Base-by-base conservation (phyloP, 1,284 basidiomycete species). In the Ceratobasidium sp. region DNA sequence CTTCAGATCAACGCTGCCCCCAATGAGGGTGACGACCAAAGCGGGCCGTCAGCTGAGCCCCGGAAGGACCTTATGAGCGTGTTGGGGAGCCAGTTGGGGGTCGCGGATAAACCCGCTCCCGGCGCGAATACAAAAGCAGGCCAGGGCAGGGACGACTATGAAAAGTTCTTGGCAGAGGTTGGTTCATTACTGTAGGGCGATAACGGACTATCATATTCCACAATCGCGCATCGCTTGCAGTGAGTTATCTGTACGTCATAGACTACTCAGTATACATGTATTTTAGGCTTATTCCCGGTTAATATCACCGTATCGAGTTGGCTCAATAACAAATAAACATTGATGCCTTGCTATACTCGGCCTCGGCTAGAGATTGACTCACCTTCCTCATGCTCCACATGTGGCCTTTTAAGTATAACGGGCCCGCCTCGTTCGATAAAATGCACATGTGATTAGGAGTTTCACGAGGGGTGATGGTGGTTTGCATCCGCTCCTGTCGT, bases 131-230 rank as follows among this genome's bases (percentile, higher is more conserved):
- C 16, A 9, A 68, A 72, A 2, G 49, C 58, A 30, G 69, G 74
- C 68, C 83, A 82, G 73, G 79, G 79, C 71, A 85, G 83, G 75
- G 86, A 87, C 71, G 89, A 90, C 74, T 91, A 91, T 74, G 85
- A 84, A 58, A 88, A 86, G 73, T 91, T 90, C 77, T 77, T 89
- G 46, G 87, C 87, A 69, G 89, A 88, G 73, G 85, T 91, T 83
- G 82, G 82, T 29, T 88, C 88, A 75, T 81, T 90, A 42, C 57
- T 71, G 41, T 70, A 57, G 47, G 41, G 16, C 16, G 42, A n/a
- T 4, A 14, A 5, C 42, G 42, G 5, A 3, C 47, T 21, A 2
- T 25, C 11, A 6, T 14, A 6, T 21, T 14, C 21, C 23, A 50
- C 11, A 25, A 50, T 50, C 5, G 14, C 2, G 14, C 19, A 14